Percentiles rank a stretch among this genome's conserved stretches.
Conservation (phyloP, 768 basidiomycete species). For the Trametes gibbosa region DNA sequence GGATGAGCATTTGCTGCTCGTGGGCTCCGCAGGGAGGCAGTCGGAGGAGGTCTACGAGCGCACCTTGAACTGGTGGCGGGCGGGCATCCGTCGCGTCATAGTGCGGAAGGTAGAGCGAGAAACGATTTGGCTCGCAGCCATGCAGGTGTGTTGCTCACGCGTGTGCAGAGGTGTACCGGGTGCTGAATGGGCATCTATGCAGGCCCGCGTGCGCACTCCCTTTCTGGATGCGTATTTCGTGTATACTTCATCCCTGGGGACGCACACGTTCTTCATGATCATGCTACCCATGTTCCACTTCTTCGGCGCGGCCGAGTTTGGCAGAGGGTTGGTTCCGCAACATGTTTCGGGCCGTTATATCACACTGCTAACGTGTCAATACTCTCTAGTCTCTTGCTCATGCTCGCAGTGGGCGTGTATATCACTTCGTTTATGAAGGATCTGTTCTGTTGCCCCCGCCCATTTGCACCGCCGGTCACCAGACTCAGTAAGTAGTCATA, state of each 20-base stretch:
- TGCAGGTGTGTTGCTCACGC: conserved; percentile 50
- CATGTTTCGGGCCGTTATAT: background rate
- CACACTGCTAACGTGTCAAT: background rate
- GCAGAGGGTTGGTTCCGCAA: conserved; percentile 58
- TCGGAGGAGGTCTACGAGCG: conserved; percentile 59
- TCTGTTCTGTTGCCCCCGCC: conserved; percentile 84
- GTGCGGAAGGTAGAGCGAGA: conserved; percentile 56
- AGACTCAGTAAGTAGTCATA: conserved; percentile 57
- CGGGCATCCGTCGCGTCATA: conserved; percentile 52
- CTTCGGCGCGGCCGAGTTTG: conserved; percentile 75
- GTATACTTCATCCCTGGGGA: conserved; percentile 75
- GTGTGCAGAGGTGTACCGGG: background rate
- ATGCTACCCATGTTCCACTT: conserved; percentile 85
- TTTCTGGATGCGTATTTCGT: conserved; percentile 82
- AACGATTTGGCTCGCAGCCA: conserved; percentile 54
- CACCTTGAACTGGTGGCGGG: conserved; percentile 64
- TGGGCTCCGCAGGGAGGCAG: conserved; percentile 27
- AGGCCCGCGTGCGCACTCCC: conserved; percentile 56
- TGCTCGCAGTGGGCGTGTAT: conserved; percentile 81
- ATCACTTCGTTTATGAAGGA: conserved; percentile 87
- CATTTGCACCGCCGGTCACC: conserved; percentile 88
- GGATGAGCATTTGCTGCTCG: conserved; percentile 9
- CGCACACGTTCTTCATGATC: conserved; percentile 93
- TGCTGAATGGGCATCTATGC: background rate
- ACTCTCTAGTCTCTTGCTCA: conserved; percentile 29